Percentiles rank a stretch among this genome's conserved stretches.
These are phyloP conservation scores for Chenopodium formosanum DNA, from an alignment of 148 eudicot species.

Conservation along the genomic window DNA sequence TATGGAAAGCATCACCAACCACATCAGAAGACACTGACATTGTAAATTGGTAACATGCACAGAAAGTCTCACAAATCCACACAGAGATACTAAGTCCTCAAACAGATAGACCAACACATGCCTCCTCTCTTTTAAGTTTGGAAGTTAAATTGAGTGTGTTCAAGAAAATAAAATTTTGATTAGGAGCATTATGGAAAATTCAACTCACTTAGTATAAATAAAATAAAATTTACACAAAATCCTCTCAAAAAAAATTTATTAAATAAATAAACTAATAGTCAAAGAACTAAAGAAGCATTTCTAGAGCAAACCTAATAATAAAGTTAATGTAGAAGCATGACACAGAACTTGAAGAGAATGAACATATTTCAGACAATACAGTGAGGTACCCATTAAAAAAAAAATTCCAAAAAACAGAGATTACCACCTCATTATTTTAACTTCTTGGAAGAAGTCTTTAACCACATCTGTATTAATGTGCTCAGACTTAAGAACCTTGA, in stretches of 20 bases:
- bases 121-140: neutral
- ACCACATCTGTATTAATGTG: slow-evolving; percentile 49
- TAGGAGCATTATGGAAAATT: neutral
- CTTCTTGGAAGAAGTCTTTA: slow-evolving; percentile 78
- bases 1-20: too few species aligned
- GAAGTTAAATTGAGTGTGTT: neutral
- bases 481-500: slow-evolving; percentile 67
- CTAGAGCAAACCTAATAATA: neutral
- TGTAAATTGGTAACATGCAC: too few species aligned
- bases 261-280: too few species aligned
- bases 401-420: neutral
- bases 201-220: neutral
- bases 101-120: neutral
- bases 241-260: neutral
- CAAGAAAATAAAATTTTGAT: neutral
- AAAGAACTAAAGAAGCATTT: neutral
- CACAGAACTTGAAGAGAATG: neutral
- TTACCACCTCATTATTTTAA: slow-evolving; percentile 69
- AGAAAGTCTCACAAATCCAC: neutral
- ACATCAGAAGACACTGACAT: too few species aligned
- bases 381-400: neutral
- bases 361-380: neutral
- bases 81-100: neutral
- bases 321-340: neutral
- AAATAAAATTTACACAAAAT: neutral